Evolutionary conservation across 805 yeast species (phyloP), one percentile per base, ranked within the genome.

Genomic region (Schizosaccharomyces japonicus): DNA sequence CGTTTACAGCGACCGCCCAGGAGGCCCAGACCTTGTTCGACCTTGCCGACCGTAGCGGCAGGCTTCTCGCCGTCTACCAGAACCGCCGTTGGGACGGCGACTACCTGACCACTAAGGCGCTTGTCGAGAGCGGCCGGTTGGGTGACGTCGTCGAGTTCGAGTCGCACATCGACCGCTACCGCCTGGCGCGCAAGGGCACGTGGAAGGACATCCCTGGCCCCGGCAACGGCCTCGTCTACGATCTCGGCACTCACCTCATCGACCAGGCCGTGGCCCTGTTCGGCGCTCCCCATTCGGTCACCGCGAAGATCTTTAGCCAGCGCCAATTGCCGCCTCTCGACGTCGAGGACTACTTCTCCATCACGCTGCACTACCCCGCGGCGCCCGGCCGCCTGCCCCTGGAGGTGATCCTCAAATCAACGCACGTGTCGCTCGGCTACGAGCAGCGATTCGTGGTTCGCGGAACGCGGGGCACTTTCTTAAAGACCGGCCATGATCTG

Each of bases 1-100:
- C 76, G 13, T 57, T 70, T 49, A 65, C 73, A 1, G 63, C 72
- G 44, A 72, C 70, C 51, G 58, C 57, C 1, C 57, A 56, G 26
- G 74, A 73, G 48, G 64, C 72, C 10, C 51, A 57, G 23, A 66
- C 62, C 34, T 55, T 73, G 10, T 57, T 64, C 44, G 62, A 56
- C 1, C 60, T 65, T 44, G 78, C 78, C 4, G 60, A 61, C 52
- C 49, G 55, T 47, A 65, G 67, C 54, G 60, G 62, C 1, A 53
- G 64, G 45, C 70, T 68, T 51, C 58, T 73, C 7, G 39, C 47
- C 27, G 26, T 45, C 28, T 45, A 30, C 17, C 47, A 45, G 26
- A 45, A 45, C 23, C 31, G 47, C 10, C 36, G 47, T 15, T 45
- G 25, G 28, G 47, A 45, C 15, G 28, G 39, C 23, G 47, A 45